Evolutionary conservation across 2,329 filamentous ascomycete species (phyloP).

Genomic region (Cytospora leucostoma): DNA sequence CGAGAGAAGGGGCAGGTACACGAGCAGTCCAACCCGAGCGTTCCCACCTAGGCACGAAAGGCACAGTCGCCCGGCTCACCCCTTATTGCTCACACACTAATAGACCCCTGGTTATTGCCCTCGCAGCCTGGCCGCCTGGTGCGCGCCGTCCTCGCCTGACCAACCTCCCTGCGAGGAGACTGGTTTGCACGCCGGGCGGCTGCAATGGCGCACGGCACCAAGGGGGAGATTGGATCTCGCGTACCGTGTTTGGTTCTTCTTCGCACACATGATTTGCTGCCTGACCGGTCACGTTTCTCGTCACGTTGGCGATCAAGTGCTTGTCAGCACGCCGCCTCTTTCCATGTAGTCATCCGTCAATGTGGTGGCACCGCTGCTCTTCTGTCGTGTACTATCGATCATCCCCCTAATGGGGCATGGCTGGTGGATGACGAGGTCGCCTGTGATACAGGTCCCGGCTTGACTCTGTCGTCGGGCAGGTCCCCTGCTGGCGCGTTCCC

Average conservation of each 20-base stretch:
- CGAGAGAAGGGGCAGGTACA: background rate
- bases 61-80: slow-evolving; percentile 7
- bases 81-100: slow-evolving; percentile 5
- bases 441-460: slow-evolving; percentile 20
- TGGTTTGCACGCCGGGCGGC: slow-evolving; percentile 26
- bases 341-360: slow-evolving; percentile 25
- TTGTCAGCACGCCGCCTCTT: slow-evolving; percentile 26
- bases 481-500: slow-evolving; percentile 5
- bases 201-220: slow-evolving; percentile 26
- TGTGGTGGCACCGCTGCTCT: slow-evolving; percentile 18
- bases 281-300: slow-evolving; percentile 28
- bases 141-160: slow-evolving; percentile 5
- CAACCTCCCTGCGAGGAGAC: slow-evolving; percentile 1
- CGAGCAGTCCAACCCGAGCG: background rate
- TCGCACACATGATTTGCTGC: slow-evolving; percentile 17
- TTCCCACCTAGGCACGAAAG: slow-evolving; percentile 3
- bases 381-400: slow-evolving; percentile 24
- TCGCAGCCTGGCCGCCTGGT: slow-evolving; percentile 4
- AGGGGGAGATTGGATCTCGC: slow-evolving; percentile 22
- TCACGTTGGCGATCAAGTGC: slow-evolving; percentile 28
- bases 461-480: slow-evolving; percentile 5
- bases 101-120: background rate
- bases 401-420: slow-evolving; percentile 18
- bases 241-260: slow-evolving; percentile 20
- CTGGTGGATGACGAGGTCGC: slow-evolving; percentile 22